phyloP scores from a whole-genome alignment of 2,329 filamentous ascomycete species.

The Colletotrichum tropicicola region DNA sequence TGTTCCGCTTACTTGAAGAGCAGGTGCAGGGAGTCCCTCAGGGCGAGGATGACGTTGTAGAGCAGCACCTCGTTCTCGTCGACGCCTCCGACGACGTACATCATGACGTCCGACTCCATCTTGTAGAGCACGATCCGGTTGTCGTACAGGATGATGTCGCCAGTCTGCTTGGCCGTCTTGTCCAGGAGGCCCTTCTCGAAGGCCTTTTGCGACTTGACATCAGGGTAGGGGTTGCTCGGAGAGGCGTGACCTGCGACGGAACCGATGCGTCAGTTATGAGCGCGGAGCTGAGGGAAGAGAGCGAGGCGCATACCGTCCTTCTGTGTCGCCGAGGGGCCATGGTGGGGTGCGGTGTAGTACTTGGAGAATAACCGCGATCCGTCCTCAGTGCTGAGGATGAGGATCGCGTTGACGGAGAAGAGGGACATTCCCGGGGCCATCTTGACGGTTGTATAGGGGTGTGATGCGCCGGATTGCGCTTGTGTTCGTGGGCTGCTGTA shows the following conservation, averaged over 20 bases:
- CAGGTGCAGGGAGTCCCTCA: conserved; percentile 89
- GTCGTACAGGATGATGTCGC: conserved; percentile 97
- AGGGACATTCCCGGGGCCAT: conserved; percentile 82
- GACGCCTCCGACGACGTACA: conserved; percentile 88
- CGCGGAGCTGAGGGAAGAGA: conserved; percentile 12
- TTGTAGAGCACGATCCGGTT: conserved; percentile 97
- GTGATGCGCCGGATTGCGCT: conserved; percentile 27
- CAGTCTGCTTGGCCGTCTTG: conserved; percentile 95
- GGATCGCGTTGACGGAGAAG: conserved; percentile 79
- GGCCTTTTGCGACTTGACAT: conserved; percentile 90
- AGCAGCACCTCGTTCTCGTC: conserved; percentile 98
- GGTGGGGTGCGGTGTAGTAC: conserved; percentile 70
- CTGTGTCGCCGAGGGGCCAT: conserved; percentile 40
- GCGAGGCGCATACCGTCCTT: conserved; percentile 33
- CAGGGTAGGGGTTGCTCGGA: conserved; percentile 80
- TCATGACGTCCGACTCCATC: conserved; percentile 96
- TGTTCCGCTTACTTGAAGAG: conserved; percentile 79
- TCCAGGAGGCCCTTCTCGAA: conserved; percentile 97
- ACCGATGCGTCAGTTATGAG: neutral
- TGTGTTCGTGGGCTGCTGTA: conserved; percentile 10
- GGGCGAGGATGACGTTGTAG: conserved; percentile 92
- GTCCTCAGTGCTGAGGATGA: conserved; percentile 86
- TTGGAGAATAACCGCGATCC: conserved; percentile 92
- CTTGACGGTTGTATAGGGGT: conserved; percentile 31
- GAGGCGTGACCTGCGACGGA: neutral